Evolutionary conservation across 225 moss, liverwort and hornwort species (phyloP), one percentile per base, ranked within the genome.

Genomic region (Rhytidiadelphus loreus): DNA sequence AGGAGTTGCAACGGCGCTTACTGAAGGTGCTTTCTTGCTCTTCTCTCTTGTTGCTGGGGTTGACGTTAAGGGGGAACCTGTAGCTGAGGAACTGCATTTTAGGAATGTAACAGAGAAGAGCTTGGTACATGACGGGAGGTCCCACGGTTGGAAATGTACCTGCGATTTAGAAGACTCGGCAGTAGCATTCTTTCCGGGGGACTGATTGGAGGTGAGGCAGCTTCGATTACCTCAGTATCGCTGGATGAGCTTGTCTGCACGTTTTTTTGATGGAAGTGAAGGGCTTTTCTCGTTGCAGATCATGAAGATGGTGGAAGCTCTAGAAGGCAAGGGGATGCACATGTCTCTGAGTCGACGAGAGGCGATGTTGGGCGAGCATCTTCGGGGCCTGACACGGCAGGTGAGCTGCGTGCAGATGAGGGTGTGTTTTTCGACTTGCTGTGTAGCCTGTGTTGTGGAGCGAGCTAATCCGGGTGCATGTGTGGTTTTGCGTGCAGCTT

Each of bases 311-410:
- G 97, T 97, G 81, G 97, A 99, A 93, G 97, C 93, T 37, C 85
- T 99, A 12, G 98, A 99, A 90, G 96, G 96, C 86, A 99, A 97
- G 92, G 98, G 97, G 55, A 91, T 96, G 46, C 94, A 97, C 56
- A 93, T 96, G 95, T 84, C 93, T 53, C 74, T 97, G 85, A 96
- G 90, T 55, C 94, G 92, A 91, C 95, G 94, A 73, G 98, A 99
- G 93, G 92, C 96, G 24, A 94, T 93, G 66, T 88, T 99, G 80
- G 96, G 96, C 77, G 98, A 99, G 88, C 95, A 96, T 66, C 74
- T 99, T 91, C 92, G 96, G 55, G 91, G 83, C 56, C 92, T 97
- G 60, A 95, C 89, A 61, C 94, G 94, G 66, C 96, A 99, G 92
- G 98, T 98, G 85, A 80, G 94, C 74, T 14, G n/a, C 86, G 57